A percentile compares a stretch with the other conserved stretches of the same genome.
phyloP scores from a whole-genome alignment of 352 stramenopile genomes.

The Globisporangium nunn region DNA sequence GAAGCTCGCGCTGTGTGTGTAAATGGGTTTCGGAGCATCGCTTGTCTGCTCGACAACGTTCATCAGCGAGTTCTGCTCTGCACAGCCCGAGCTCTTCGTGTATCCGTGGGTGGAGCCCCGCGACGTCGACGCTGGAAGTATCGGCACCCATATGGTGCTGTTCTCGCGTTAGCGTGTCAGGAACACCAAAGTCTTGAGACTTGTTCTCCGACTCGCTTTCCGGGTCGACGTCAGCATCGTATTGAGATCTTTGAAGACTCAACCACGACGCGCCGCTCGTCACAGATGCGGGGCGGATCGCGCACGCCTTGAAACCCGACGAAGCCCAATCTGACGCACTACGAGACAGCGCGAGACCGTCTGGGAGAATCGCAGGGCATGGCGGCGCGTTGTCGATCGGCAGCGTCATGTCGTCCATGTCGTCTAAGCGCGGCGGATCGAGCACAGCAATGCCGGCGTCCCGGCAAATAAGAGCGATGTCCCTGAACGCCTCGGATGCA shows the following conservation, averaged over 20 bases:
- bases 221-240: background rate
- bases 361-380: background rate
- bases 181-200: too few species aligned
- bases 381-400: background rate
- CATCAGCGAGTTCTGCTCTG: conserved; percentile 13
- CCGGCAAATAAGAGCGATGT: conserved; percentile 15
- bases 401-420: background rate
- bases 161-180: too few species aligned
- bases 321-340: background rate
- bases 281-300: background rate
- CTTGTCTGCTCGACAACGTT: conserved; percentile 17
- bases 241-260: background rate
- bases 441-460: background rate
- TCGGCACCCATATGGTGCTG: too few species aligned
- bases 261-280: background rate
- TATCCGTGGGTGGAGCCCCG: conserved; percentile 17
- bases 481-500: conserved; percentile 15
- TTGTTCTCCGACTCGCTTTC: background rate
- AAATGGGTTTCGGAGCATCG: conserved; percentile 6
- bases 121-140: too few species aligned
- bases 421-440: background rate
- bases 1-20: conserved; percentile 14
- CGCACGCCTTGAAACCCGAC: background rate
- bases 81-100: conserved; percentile 25
- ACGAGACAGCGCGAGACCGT: background rate